A percentile compares a stretch with the other conserved stretches of the same genome.
phyloP scores from a whole-genome alignment of 257 asterid species.

The Eucommia ulmoides region DNA sequence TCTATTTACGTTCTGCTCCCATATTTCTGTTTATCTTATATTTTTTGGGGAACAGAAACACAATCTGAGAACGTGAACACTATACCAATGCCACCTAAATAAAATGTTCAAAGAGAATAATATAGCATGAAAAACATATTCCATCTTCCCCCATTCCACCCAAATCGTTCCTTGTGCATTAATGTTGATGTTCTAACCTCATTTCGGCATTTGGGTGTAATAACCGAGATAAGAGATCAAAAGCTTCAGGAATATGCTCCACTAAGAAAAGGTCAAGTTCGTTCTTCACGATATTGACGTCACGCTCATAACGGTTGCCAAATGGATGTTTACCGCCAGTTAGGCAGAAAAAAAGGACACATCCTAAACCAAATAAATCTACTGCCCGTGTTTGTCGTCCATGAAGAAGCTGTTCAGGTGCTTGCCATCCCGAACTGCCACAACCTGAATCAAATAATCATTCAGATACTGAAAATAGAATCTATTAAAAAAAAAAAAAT shows the following conservation, averaged over 20 bases:
- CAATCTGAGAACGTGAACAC: no score
- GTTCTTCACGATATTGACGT: constrained; percentile 58
- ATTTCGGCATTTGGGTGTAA: constrained; percentile 51
- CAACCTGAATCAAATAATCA: constrained; percentile 40
- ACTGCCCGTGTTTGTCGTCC: constrained; percentile 95
- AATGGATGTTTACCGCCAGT: constrained; percentile 94
- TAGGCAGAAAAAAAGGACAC: constrained; percentile 73
- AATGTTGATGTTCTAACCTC: constrained; percentile 40
- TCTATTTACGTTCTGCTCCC: no score
- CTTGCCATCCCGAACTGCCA: constrained; percentile 99
- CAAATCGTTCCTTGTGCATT: no score
- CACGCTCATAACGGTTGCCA: constrained; percentile 78
- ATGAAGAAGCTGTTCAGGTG: constrained; percentile 90
- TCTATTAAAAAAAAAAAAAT: no score
- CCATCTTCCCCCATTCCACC: no score
- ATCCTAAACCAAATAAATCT: constrained; percentile 82
- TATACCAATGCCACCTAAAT: no score
- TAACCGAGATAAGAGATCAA: constrained; percentile 54
- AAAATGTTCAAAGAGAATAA: no score
- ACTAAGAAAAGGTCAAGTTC: constrained; percentile 69
- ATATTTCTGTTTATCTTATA: no score
- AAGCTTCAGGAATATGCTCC: constrained; percentile 85
- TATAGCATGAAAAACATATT: no score
- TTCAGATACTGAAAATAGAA: not conserved
- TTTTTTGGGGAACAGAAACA: no score